phyloP scores from a whole-genome alignment of 768 basidiomycete genomes.

The Naganishia vishniacii region DNA sequence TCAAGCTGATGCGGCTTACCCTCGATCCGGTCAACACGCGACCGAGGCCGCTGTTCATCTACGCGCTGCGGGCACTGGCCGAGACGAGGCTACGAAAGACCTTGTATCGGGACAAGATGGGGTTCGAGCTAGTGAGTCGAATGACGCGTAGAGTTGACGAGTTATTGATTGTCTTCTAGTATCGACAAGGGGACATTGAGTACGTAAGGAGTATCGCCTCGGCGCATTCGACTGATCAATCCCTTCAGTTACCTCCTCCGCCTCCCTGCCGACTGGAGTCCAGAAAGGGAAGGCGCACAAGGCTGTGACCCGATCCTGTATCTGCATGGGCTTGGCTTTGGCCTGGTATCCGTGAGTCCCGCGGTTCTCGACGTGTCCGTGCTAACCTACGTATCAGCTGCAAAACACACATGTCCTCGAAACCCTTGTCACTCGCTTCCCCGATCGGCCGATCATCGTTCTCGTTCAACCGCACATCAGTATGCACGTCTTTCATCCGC shows the following conservation, averaged over 20 bases:
- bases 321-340: conserved; percentile 82
- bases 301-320: conserved; percentile 64
- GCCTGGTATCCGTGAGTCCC: conserved; percentile 50
- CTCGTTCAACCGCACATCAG: conserved; percentile 79
- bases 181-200: conserved; percentile 64
- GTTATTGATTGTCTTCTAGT: conserved; percentile 46
- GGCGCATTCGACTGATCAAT: neutral
- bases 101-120: conserved; percentile 39
- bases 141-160: conserved; percentile 36
- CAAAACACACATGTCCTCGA: conserved; percentile 57
- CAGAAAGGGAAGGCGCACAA: conserved; percentile 52
- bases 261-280: conserved; percentile 64
- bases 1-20: conserved; percentile 63
- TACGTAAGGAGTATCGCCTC: conserved; percentile 46
- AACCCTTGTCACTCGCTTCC: conserved; percentile 49
- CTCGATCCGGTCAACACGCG: conserved; percentile 68
- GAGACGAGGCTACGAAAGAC: conserved; percentile 38
- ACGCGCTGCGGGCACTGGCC: conserved; percentile 48
- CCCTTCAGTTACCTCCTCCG: conserved; percentile 64
- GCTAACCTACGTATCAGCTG: conserved; percentile 58
- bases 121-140: conserved; percentile 55
- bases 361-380: no score
- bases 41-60: conserved; percentile 61
- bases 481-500: conserved; percentile 73
- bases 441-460: conserved; percentile 69